phyloP scores from a whole-genome alignment of 1,284 basidiomycete genomes.

The Trametes versicolor region DNA sequence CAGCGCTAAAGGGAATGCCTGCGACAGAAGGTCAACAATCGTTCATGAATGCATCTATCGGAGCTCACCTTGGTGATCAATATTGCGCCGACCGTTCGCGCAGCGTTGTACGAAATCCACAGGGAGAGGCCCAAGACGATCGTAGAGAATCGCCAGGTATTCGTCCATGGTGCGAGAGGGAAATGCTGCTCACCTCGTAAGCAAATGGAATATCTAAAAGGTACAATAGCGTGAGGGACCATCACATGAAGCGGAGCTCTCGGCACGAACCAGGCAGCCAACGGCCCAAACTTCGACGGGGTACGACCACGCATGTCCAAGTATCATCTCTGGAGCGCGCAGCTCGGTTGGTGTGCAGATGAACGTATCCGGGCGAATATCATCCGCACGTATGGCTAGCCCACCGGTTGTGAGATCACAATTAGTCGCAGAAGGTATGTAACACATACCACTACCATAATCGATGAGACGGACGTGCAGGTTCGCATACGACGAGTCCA shows the following conservation, averaged over 20 bases:
- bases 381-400: not conserved
- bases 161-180: no score
- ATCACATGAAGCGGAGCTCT: not conserved
- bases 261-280: not conserved
- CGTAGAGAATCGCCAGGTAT: not conserved
- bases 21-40: not conserved
- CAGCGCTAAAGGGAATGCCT: not conserved
- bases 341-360: not conserved
- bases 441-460: not conserved
- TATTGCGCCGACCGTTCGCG: no score
- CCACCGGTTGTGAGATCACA: not conserved
- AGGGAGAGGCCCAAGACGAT: not conserved
- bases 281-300: slow-evolving; percentile 1
- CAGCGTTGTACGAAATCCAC: not conserved
- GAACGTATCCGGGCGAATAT: not conserved
- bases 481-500: not conserved
- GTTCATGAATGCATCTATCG: not conserved
- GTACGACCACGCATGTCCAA: not conserved
- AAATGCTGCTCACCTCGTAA: not conserved
- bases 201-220: not conserved
- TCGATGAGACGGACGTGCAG: not conserved
- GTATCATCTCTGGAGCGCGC: not conserved
- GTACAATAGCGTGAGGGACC: not conserved
- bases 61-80: not conserved
- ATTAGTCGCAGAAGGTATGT: not conserved